Evolutionary conservation across 2,329 filamentous ascomycete genomes (phyloP).

Genomic region (Penicillium sp.): DNA sequence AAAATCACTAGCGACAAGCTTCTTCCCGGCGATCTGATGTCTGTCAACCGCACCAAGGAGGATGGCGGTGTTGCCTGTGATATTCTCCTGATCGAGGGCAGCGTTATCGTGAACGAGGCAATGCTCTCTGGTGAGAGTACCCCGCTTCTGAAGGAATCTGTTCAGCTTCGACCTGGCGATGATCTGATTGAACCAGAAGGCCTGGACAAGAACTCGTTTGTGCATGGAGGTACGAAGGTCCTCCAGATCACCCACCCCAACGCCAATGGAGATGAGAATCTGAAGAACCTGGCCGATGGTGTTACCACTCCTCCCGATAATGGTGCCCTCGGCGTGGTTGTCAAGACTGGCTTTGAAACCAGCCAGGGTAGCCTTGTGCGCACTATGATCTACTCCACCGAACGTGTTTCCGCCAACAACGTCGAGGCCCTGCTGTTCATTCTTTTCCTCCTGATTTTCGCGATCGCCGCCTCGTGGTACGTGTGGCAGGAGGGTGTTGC

Average conservation of each 20-base stretch:
- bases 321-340: conserved; percentile 86
- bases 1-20: conserved; percentile 87
- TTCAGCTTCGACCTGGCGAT: conserved; percentile 81
- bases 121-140: conserved; percentile 99
- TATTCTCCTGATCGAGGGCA: conserved; percentile 90
- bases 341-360: conserved; percentile 97
- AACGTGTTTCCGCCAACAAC: conserved; percentile 98
- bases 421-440: conserved; percentile 96
- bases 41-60: conserved; percentile 89
- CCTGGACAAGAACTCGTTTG: conserved; percentile 91
- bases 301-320: conserved; percentile 84
- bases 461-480: conserved; percentile 96
- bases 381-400: conserved; percentile 99
- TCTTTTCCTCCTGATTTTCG: conserved; percentile 91
- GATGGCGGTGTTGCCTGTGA: conserved; percentile 96
- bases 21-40: conserved; percentile 87
- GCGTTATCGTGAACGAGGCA: conserved; percentile 96
- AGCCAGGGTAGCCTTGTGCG: conserved; percentile 95
- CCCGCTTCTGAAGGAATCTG: conserved; percentile 89
- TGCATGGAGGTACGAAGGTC: conserved; percentile 96
- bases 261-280: conserved; percentile 59
- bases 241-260: conserved; percentile 89
- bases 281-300: conserved; percentile 66
- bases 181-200: conserved; percentile 79
- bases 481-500: conserved; percentile 96